phyloP scores from a whole-genome alignment of 2,329 filamentous ascomycete genomes.

The Capronia americana region DNA sequence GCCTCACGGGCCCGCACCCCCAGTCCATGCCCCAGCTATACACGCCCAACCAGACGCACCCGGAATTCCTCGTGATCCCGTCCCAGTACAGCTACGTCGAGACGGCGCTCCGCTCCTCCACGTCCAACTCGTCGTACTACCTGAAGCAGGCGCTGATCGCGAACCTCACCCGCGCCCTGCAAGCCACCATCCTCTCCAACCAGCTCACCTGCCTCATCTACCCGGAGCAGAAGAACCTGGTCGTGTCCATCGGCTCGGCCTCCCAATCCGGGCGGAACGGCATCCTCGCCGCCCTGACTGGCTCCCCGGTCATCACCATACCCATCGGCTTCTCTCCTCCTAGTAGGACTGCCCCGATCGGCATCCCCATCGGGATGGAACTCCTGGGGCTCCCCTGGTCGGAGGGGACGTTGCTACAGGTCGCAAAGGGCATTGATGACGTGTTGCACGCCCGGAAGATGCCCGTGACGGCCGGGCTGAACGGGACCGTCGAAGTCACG shows the following conservation, averaged over 20 bases:
- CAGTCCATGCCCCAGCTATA: constrained; percentile 33
- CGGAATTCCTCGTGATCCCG: constrained; percentile 64
- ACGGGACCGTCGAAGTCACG: constrained; percentile 31
- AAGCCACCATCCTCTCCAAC: constrained; percentile 57
- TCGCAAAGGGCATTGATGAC: constrained; percentile 60
- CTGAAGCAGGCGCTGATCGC: constrained; percentile 57
- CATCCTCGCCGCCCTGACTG: constrained; percentile 61
- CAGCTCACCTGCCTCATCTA: constrained; percentile 66
- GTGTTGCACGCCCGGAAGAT: constrained; percentile 54
- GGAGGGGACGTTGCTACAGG: constrained; percentile 60
- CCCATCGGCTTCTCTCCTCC: constrained; percentile 57
- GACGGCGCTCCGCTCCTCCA: constrained; percentile 59
- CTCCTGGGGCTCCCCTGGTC: constrained; percentile 64
- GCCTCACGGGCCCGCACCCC: constrained; percentile 53
- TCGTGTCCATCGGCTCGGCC: constrained; percentile 63
- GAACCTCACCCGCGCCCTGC: constrained; percentile 59
- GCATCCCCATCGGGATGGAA: constrained; percentile 70
- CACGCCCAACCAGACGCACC: constrained; percentile 48
- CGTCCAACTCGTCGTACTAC: constrained; percentile 58
- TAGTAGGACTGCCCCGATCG: constrained; percentile 58
- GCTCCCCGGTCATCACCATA: constrained; percentile 57
- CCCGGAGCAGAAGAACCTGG: constrained; percentile 69
- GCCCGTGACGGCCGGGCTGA: constrained; percentile 45
- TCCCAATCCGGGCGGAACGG: constrained; percentile 67
- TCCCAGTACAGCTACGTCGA: constrained; percentile 63